Base-by-base conservation (phyloP, 208 protist genomes). In the Paratrypanosoma confusum region DNA sequence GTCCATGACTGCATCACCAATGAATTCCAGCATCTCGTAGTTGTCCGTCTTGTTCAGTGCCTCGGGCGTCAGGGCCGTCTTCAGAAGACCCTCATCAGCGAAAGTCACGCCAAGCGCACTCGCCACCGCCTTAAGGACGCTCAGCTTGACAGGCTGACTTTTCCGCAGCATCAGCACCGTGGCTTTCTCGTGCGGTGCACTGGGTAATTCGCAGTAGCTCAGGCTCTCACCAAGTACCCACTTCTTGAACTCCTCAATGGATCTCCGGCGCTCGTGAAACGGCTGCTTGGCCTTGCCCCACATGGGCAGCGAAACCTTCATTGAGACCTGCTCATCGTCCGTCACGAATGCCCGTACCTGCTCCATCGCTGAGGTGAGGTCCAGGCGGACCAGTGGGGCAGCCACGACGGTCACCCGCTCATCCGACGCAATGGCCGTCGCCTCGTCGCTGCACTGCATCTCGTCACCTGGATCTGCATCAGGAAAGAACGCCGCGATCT, bases 1-100 rank as follows among this genome's bases (percentile, higher is more conserved):
- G 56, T 81, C 71, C 70, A 85, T 65, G 38, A 85, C 33, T 5
- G 71, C 71, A 36, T 85, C 76, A 4, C 76, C 76, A 49, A 74
- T 66, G 41, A 76, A 78, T 43, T 85, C 67, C 3, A 81, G 51
- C 5, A 68, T 57, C 24, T 81, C 76, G 40, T 85, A 85, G 57
- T 78, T 85, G 8, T 2, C 24, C 11, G 28, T 23, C 18, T 39
- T 50, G 26, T 77, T 57, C 37, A 76, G 68, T 55, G 61, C 70
- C 52, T 76, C 57, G 24, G 53, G 66, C 17, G 75, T 84, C 29
- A 77, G 39, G 31, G 76, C 71, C 23, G 47, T 42, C 32, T 35
- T 31, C 36, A 74, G 50, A 16, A 48, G 2, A 10, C 3, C 34
- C 1, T 40, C n/a, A 10, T 57, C 42, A 16, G 17, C 27, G 28